Percentiles rank a stretch among this genome's conserved stretches.
phyloP scores from a whole-genome alignment of 768 basidiomycete species.

The Kwoniella dejecticola region DNA sequence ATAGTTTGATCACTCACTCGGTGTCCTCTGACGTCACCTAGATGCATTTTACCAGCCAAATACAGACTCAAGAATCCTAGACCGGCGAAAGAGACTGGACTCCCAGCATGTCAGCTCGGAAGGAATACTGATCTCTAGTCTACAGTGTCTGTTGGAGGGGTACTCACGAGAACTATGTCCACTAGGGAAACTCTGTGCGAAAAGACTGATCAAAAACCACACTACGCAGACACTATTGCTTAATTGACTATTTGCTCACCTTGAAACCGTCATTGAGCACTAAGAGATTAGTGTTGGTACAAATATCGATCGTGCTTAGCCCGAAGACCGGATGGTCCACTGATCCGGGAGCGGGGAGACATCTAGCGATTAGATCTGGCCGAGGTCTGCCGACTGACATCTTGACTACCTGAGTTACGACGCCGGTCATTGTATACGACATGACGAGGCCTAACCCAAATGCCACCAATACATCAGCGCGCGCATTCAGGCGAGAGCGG shows the following conservation, averaged over 20 bases:
- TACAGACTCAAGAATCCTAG: constrained; percentile 86
- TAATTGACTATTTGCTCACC: constrained; percentile 37
- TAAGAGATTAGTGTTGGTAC: constrained; percentile 67
- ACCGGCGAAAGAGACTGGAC: constrained; percentile 84
- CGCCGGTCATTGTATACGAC: constrained; percentile 72
- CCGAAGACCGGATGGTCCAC: constrained; percentile 69
- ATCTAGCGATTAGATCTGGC: constrained; percentile 52
- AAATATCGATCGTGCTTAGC: constrained; percentile 72
- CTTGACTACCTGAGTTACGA: constrained; percentile 81
- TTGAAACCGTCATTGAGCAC: constrained; percentile 81
- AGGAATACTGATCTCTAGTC: not conserved
- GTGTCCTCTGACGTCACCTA: constrained; percentile 80
- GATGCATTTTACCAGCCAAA: constrained; percentile 85
- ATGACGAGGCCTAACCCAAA: constrained; percentile 63
- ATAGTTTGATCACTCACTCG: no score
- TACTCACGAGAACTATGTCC: constrained; percentile 82
- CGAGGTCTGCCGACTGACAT: constrained; percentile 60
- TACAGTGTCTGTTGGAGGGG: no score
- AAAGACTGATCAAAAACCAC: not conserved
- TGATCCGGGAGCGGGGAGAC: constrained; percentile 66
- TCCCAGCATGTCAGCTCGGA: constrained; percentile 6
- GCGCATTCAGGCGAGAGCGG: no score
- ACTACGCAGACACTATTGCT: no score
- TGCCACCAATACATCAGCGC: no score
- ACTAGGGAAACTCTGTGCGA: constrained; percentile 71